A percentile compares a stretch with the other conserved stretches of the same genome.
These are phyloP conservation scores for Schoenoplectus tabernaemontani DNA, from an alignment of 202 grass and related monocot species.

Conservation along the genomic window DNA sequence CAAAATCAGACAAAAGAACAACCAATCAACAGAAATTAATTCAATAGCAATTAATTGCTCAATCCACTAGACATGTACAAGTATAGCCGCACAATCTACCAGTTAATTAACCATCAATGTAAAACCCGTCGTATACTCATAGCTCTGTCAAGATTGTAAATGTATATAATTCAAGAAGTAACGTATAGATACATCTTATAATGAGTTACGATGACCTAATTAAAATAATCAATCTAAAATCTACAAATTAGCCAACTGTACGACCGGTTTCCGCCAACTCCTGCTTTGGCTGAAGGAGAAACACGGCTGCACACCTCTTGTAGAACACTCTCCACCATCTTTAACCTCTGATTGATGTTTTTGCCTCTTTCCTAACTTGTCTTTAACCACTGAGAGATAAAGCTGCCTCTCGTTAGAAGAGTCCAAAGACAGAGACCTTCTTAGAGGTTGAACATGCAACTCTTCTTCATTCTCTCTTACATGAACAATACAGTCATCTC, in stretches of 20 bases:
- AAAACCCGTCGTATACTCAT: not conserved
- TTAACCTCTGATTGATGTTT: not conserved
- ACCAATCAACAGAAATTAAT: not conserved
- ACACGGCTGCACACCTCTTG: constrained; percentile 32
- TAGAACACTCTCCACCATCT: constrained; percentile 3
- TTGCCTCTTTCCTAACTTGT: constrained; percentile 33
- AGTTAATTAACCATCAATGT: not conserved
- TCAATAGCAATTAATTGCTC: not conserved
- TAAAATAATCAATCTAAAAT: not conserved
- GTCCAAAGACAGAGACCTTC: constrained; percentile 79
- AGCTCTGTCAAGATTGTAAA: not conserved
- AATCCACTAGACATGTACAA: not conserved
- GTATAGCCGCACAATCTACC: not conserved
- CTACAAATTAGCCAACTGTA: not conserved
- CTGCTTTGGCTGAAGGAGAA: constrained; percentile 56
- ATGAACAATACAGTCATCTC: constrained; percentile 38
- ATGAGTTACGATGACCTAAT: not conserved
- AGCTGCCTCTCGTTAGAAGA: constrained; percentile 48
- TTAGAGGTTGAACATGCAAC: constrained; percentile 14
- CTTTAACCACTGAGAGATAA: constrained; percentile 56
- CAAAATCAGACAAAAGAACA: constrained; percentile 14
- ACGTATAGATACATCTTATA: not conserved
- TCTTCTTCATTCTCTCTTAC: constrained; percentile 19
- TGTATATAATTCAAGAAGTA: not conserved
- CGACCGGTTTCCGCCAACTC: constrained; percentile 28